Evolutionary conservation across 2,329 filamentous ascomycete genomes (phyloP), one percentile per base, ranked within the genome.

Genomic region (Apiospora rasikravindrae): DNA sequence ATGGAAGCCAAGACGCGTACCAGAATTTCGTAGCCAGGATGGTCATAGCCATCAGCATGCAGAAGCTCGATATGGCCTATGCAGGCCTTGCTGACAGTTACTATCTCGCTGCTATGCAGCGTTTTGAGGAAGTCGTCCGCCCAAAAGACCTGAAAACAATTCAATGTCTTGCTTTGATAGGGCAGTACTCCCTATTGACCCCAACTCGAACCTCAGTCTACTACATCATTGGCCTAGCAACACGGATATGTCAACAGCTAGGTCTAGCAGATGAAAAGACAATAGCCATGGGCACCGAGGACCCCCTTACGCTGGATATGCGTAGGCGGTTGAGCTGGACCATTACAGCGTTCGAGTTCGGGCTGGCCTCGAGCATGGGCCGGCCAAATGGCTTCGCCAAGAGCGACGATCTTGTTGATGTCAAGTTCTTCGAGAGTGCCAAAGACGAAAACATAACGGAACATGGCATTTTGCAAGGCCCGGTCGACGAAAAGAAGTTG

Each of bases 31-130:
- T 96, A 64, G 85, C 97, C 69, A 92, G 94, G 72, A 95, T 98
- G 90, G 94, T 98, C 70, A 91, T 98, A 78, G 96, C 96, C 42
- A 97, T 98, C 78, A 96, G 94, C 80, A 89, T 98, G 82, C 96
- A 98, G 82, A 98, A 97, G 82, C 88, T 98, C 78, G 94, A 95
- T 79, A 90, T 92, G 0, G 91, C 94, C 75, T 98, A 96, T 81
- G 95, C 95, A n/a, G 95, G 95, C 33, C 86, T 98, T 40, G 96
- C 96, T 42, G 96, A 98, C 82, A 95, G 94, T 80, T 98, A 97
- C 83, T 98, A 98, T 79, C 88, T 98, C 29, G 93, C 95, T 33
- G 96, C 96, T 6, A 91, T 98, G 84, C 91, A 92, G 74, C 92
- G 92, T 77, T 91, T 98, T 73, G 94, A 98, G 81, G 90, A 91